Percentiles rank a stretch among this genome's conserved stretches.
Conservation (phyloP, 345 rosid species). For the Populus simonii region DNA sequence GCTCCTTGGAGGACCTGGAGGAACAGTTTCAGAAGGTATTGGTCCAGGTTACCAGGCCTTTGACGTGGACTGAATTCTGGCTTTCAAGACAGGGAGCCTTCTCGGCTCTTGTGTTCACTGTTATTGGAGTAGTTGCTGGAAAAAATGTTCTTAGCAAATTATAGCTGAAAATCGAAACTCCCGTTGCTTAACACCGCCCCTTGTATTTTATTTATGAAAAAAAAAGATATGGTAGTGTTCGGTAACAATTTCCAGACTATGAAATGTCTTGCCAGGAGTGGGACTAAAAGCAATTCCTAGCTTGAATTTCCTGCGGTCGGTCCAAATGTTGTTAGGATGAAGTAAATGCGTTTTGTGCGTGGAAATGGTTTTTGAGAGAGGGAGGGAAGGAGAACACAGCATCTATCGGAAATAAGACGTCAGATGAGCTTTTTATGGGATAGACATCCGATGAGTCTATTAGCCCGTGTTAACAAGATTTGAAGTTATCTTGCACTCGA, state of each 20-base stretch:
- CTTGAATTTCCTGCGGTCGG: neutral
- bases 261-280: neutral
- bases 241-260: neutral
- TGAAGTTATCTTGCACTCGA: too few relatives aligned
- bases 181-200: neutral
- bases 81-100: slow-evolving; percentile 79
- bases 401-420: too few relatives aligned
- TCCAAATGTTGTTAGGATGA: neutral
- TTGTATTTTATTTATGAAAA: neutral
- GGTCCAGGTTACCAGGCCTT: slow-evolving; percentile 52
- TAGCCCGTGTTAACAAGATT: too few relatives aligned
- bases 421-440: too few relatives aligned
- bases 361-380: neutral
- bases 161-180: neutral
- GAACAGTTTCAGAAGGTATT: slow-evolving; percentile 53
- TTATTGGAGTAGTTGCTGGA: slow-evolving; percentile 43
- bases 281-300: neutral
- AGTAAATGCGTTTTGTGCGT: neutral
- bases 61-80: slow-evolving; percentile 80
- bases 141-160: slow-evolving; percentile 26
- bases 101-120: slow-evolving; percentile 42
- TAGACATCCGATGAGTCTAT: too few relatives aligned
- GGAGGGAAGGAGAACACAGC: too few relatives aligned
- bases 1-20: slow-evolving; percentile 61
- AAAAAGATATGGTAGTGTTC: neutral